Evolutionary conservation across 2,329 filamentous ascomycete genomes (phyloP).

Genomic region (Diaporthe caulivora): DNA sequence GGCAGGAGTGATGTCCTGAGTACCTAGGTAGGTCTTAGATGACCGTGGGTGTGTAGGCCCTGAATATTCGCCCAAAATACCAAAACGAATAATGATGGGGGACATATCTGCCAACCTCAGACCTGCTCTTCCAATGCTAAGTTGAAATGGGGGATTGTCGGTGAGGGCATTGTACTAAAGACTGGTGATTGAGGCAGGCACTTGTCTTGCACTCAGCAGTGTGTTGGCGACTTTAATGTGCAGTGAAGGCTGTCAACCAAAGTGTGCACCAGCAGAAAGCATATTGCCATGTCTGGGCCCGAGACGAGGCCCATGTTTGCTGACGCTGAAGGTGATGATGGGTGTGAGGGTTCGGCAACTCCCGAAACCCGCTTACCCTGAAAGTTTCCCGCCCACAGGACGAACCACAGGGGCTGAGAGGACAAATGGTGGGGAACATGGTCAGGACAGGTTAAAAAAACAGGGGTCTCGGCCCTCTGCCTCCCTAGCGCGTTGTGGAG

Average conservation of each 20-base stretch:
- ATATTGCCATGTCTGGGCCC: not conserved
- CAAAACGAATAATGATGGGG: not conserved
- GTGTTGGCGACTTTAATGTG: not conserved
- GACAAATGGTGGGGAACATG: slow-evolving; percentile 24
- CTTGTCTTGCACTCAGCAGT: not conserved
- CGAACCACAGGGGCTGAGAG: not conserved
- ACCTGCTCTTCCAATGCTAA: not conserved
- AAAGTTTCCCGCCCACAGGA: not conserved
- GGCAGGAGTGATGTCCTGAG: not conserved
- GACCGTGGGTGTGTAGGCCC: not conserved
- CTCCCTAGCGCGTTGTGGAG: slow-evolving; percentile 32
- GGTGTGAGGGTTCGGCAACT: not conserved
- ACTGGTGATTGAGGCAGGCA: not conserved
- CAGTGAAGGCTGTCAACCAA: not conserved
- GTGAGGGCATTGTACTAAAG: too few relatives aligned
- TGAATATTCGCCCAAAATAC: too few relatives aligned
- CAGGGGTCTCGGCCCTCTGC: slow-evolving; percentile 18
- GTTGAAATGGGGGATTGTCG: not conserved
- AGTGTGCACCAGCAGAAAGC: not conserved
- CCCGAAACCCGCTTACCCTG: slow-evolving; percentile 1
- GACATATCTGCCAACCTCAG: not conserved
- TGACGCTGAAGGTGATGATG: not conserved
- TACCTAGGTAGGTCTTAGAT: not conserved
- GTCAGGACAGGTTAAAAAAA: slow-evolving; percentile 7
- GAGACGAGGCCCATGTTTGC: not conserved